Base-by-base conservation (phyloP, 2,329 filamentous ascomycete species). In the Fusarium duplospermum region DNA sequence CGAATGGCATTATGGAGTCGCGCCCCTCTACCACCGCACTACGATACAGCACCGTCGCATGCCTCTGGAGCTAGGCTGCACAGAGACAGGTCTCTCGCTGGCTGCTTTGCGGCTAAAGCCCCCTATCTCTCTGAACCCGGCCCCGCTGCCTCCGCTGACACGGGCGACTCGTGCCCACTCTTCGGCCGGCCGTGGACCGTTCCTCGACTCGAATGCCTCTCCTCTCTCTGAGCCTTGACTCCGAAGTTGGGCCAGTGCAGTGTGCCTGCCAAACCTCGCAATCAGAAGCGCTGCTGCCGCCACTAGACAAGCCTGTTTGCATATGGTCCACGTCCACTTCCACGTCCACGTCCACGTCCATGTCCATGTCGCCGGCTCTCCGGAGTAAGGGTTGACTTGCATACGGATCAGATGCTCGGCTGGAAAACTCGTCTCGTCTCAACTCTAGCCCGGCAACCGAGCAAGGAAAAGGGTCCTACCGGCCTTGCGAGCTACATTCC, bases 231-330 rank as follows among this genome's bases (percentile, higher is more conserved):
- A 40, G 33, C 36, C 27, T 45, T 35, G 62, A 27, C 42, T n/a
- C 54, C 50, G 56, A 62, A 50, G 62, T 54, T 35, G 50, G 38
- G 42, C 38, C 56, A 63, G 65, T 63, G 58, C 22, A 27, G 42
- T 24, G 22, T 47, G 42, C 22, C 42, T 60, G 59, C 64, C 64
- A 73, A 57, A 35, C 59, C 62, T 62, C 68, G 60, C 40, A 63
- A 56, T 60, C 66, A 58, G 62, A 77, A 76, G 73, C 76, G 76
- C 76, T 75, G 58, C 69, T 75, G 65, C 76, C 75, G 73, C 75
- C 65, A 62, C 68, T 56, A 66, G 62, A 54, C 62, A 61, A 64
- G 69, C 47, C 60, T 61, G 50, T 66, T 62, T 58, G 35, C 35
- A 22, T 22, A 58, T 58, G 33, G 56, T 31, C 47, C 62, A 59